A percentile compares a stretch with the other conserved stretches of the same genome.
These are phyloP conservation scores for Hirschioporus abietinus DNA, from an alignment of 768 basidiomycete genomes.

Conservation along the genomic window DNA sequence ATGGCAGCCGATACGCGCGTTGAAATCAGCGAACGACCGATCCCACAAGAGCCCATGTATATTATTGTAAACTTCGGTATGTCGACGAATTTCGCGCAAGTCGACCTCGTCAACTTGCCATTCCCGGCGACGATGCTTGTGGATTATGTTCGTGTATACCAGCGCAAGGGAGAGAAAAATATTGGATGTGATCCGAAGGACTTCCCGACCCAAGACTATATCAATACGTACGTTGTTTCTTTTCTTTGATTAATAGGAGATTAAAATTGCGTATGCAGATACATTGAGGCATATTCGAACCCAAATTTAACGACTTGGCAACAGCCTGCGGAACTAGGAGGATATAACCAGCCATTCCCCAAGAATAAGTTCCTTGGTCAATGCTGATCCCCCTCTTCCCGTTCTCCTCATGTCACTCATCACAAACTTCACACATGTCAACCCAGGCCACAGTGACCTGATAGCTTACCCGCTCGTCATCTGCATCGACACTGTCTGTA, in stretches of 20 bases:
- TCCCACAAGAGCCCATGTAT: constrained; percentile 84
- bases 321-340: neutral
- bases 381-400: constrained; percentile 6
- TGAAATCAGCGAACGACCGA: constrained; percentile 58
- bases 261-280: constrained; percentile 10
- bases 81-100: constrained; percentile 34
- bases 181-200: constrained; percentile 66
- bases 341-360: constrained; percentile 20
- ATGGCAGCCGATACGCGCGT: constrained; percentile 56
- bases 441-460: neutral
- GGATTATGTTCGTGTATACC: constrained; percentile 70
- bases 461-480: neutral
- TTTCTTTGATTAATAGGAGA: constrained; percentile 24
- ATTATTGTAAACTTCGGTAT: constrained; percentile 37
- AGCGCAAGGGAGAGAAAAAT: constrained; percentile 53
- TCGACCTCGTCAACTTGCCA: constrained; percentile 28
- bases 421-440: neutral
- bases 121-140: constrained; percentile 42
- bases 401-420: neutral
- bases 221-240: constrained; percentile 44
- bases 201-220: constrained; percentile 71
- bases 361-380: constrained; percentile 26
- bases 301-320: constrained; percentile 20
- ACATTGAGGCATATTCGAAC: constrained; percentile 29
- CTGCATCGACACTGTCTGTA: too few relatives aligned